Base-by-base conservation (phyloP, 352 stramenopile genomes). In the Globisporangium echinulatum region DNA sequence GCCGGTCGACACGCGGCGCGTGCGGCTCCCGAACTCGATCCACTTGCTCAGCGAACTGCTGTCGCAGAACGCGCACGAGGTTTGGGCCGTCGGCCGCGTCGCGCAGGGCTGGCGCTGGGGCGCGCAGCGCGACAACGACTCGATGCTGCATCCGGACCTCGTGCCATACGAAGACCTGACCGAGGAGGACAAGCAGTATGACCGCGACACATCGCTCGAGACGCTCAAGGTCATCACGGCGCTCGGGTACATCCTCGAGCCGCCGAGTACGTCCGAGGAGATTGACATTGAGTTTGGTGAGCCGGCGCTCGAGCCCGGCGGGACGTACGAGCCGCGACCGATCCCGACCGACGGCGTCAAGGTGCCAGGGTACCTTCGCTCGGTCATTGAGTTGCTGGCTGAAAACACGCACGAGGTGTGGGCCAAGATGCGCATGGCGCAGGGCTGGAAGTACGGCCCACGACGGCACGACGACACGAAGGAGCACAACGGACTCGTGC, bases 391-490 rank as follows among this genome's bases (percentile, higher is more conserved):
- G 55, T 65, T 92, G 56, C 59, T 90, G 5, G 70, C 82, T 33
- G 78, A 92, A 62, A 92, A 92, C 55, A 92, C 82, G 0, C 82
- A 92, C 66, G 82, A 92, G 56, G 80, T 90, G 54, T 92, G 82
- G 82, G 79, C 82, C 9, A 72, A 85, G 63, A 92, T 89, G 79
- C 78, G 82, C 42, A 88, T 92, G 80, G 68, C 64, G 58, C 80
- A 92, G 58, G 80, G 80, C 44, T 92, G 82, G 82, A 86, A 82
- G 62, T 92, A 79, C 51, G 82, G 82, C 7, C 80, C 80, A 4
- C 69, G 74, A 10, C 75, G 80, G 14, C 68, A 92, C 46, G 82
- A 92, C 52, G 55, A 62, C 25, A 89, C 85, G 66, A 76, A 75
- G 53, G 75, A 87, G 58, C 82, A 92, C 68, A 87, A 90, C 40